Evolutionary conservation across 495 filamentous ascomycete genomes (phyloP).

Genomic region (Penicillium dipodomyicola): DNA sequence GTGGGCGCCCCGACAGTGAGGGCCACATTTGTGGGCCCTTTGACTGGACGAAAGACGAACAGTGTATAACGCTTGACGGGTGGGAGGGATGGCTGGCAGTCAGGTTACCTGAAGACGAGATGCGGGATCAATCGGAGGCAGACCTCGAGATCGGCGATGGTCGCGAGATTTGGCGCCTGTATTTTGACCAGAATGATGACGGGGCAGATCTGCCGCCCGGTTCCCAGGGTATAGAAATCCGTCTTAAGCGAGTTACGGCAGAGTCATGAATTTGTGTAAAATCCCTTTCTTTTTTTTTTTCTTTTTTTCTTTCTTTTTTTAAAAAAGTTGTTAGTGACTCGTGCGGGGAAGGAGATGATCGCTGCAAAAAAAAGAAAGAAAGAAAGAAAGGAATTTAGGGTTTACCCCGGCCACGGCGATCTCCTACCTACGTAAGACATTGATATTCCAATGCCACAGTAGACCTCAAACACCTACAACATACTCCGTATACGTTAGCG

Average conservation of each 20-base stretch:
- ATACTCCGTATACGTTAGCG: no score
- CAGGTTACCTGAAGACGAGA: conserved; percentile 20
- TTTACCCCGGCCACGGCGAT: no score
- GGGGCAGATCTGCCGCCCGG: conserved; percentile 28
- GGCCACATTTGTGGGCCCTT: conserved; percentile 32
- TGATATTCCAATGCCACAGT: no score
- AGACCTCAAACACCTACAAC: no score
- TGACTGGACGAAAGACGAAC: conserved; percentile 30
- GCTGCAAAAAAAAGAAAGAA: no score
- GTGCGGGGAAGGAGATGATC: no score
- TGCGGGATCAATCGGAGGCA: conserved; percentile 11
- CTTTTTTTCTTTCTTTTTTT: no score
- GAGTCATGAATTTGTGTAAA: conserved; percentile 11
- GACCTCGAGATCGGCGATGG: conserved; percentile 20
- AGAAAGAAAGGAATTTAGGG: no score
- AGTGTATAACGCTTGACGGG: conserved; percentile 26
- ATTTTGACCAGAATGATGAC: conserved; percentile 30
- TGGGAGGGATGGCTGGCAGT: conserved; percentile 30
- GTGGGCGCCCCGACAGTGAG: conserved; percentile 24
- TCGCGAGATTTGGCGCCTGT: conserved; percentile 27
- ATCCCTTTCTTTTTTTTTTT: no score
- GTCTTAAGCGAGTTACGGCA: conserved; percentile 24
- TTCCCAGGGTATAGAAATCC: conserved; percentile 24
- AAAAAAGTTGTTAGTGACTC: no score
- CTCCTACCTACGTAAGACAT: no score